phyloP scores from a whole-genome alignment of 257 asterid species.

The Eucommia ulmoides region DNA sequence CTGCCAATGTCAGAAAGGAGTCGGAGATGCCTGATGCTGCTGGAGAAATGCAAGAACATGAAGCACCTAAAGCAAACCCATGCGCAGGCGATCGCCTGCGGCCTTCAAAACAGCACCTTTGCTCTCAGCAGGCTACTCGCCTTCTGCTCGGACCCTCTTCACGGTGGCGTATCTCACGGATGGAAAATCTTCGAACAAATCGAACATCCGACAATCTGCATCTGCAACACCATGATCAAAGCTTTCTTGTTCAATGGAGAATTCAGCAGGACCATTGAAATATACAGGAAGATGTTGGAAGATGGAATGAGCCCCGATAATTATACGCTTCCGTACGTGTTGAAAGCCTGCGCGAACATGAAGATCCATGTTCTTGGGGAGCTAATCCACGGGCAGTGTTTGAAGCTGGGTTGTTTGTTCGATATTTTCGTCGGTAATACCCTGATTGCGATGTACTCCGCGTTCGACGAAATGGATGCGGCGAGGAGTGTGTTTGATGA shows the following conservation, averaged over 20 bases:
- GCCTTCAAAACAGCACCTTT: slow-evolving; percentile 38
- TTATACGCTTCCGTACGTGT: slow-evolving; percentile 49
- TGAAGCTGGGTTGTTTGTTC: slow-evolving; percentile 33
- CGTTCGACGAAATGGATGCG: slow-evolving; percentile 34
- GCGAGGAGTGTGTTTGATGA: slow-evolving; percentile 47
- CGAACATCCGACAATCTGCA: slow-evolving; percentile 53
- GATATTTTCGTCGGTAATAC: slow-evolving; percentile 43
- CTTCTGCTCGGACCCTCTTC: slow-evolving; percentile 50
- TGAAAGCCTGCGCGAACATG: slow-evolving; percentile 39
- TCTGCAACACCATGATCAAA: slow-evolving; percentile 56
- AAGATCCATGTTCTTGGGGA: slow-evolving; percentile 30
- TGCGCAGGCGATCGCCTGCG: slow-evolving; percentile 35
- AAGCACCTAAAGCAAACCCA: slow-evolving; percentile 40
- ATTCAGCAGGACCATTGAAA: slow-evolving; percentile 11
- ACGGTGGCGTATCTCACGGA: slow-evolving; percentile 29
- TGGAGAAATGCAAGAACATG: slow-evolving; percentile 41
- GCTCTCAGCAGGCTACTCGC: slow-evolving; percentile 70
- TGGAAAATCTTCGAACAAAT: slow-evolving; percentile 32
- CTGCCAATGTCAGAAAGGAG: too few species aligned
- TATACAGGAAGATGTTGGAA: slow-evolving; percentile 31
- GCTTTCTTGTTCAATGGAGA: slow-evolving; percentile 34
- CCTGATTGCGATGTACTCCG: slow-evolving; percentile 41
- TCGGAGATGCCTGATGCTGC: slow-evolving; percentile 21
- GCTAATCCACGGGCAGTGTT: slow-evolving; percentile 37
- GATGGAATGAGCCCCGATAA: slow-evolving; percentile 45